phyloP scores from a whole-genome alignment of 768 basidiomycete species.

The Lactarius tabidus region DNA sequence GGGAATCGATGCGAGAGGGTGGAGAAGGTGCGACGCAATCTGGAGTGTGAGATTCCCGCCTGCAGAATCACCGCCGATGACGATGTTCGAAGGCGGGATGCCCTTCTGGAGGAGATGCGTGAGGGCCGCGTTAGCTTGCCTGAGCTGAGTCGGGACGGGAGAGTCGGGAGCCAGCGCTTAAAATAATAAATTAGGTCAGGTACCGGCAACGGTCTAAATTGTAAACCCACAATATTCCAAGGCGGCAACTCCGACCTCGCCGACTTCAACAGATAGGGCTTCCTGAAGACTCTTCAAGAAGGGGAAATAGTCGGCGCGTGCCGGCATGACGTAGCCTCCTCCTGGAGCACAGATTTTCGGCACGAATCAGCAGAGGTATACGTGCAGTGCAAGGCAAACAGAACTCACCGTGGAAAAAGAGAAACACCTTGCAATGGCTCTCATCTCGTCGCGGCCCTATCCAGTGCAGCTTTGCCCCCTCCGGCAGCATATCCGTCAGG shows the following conservation, averaged over 20 bases:
- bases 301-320: background rate
- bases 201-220: too few species aligned
- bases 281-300: slow-evolving; percentile 3
- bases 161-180: slow-evolving; percentile 5
- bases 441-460: slow-evolving; percentile 11
- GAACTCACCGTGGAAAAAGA: slow-evolving; percentile 8
- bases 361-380: background rate
- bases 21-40: slow-evolving; percentile 23
- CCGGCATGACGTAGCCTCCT: background rate
- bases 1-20: slow-evolving; percentile 21
- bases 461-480: slow-evolving; percentile 15
- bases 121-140: slow-evolving; percentile 21
- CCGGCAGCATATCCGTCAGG: background rate
- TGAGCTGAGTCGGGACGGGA: slow-evolving; percentile 26
- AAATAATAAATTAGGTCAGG: background rate
- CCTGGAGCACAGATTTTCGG: background rate
- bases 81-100: slow-evolving; percentile 23
- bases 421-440: slow-evolving; percentile 1
- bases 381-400: too few species aligned
- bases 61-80: slow-evolving; percentile 26
- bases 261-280: background rate
- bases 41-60: slow-evolving; percentile 27
- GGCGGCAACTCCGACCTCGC: slow-evolving; percentile 1
- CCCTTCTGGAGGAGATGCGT: slow-evolving; percentile 23
- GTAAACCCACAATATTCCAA: slow-evolving; percentile 12